Evolutionary conservation across 345 rosid species (phyloP).

Genomic region (Bruguiera sexangula): DNA sequence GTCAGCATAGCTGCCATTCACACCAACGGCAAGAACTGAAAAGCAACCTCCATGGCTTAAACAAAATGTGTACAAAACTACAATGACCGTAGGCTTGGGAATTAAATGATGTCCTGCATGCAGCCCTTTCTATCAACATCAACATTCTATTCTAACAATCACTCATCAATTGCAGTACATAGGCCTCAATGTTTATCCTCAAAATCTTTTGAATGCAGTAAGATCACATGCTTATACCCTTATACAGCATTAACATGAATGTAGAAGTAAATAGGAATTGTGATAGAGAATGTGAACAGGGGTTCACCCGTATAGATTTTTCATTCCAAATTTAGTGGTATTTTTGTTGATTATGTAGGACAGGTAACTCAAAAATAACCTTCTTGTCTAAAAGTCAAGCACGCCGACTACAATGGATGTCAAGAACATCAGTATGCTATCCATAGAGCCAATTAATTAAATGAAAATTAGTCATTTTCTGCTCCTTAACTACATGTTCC

Average conservation of each 20-base stretch:
- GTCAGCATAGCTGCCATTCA: neutral
- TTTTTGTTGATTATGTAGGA: no score
- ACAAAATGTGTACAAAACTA: neutral
- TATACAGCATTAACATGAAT: neutral
- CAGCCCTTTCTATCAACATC: neutral
- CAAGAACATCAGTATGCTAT: neutral
- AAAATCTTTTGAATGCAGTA: neutral
- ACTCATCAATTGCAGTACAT: neutral
- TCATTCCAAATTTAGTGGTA: no score
- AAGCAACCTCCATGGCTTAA: neutral
- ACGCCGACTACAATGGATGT: neutral
- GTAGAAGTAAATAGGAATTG: no score
- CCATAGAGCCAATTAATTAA: neutral
- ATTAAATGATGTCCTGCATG: no score
- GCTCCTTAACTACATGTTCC: neutral
- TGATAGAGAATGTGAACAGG: no score
- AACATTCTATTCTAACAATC: neutral
- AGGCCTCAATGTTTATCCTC: neutral
- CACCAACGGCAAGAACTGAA: neutral
- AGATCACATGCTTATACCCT: no score
- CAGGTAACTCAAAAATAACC: neutral
- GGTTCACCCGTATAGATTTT: no score
- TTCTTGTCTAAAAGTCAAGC: neutral
- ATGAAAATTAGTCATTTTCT: neutral
- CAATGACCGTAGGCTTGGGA: no score